Conservation (phyloP, 805 yeast species). For the Candida lessepsii region DNA sequence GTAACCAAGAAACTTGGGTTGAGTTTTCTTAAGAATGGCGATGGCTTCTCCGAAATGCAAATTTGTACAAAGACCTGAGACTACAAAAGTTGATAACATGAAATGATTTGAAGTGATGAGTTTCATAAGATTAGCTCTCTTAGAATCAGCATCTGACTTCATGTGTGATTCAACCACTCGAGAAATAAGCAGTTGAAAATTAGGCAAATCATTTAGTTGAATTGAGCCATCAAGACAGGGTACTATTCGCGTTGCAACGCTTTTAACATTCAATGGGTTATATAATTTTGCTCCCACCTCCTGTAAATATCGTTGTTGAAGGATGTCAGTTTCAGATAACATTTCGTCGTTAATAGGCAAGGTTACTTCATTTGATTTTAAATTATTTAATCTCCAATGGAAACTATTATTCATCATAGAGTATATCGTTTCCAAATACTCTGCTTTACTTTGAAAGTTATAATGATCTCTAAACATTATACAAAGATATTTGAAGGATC, state of each 20-base stretch:
- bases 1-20: slow-evolving; percentile 12
- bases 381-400: slow-evolving; percentile 24
- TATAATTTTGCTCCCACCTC: slow-evolving; percentile 12
- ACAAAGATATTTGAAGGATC: slow-evolving; percentile 21
- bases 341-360: slow-evolving; percentile 8
- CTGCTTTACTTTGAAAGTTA: slow-evolving; percentile 14
- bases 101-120: slow-evolving; percentile 26
- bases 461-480: slow-evolving; percentile 21
- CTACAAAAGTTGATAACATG: slow-evolving; percentile 25
- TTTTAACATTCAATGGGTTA: slow-evolving; percentile 24
- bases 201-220: slow-evolving; percentile 30
- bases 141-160: slow-evolving; percentile 11
- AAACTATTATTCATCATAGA: slow-evolving; percentile 11
- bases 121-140: slow-evolving; percentile 9
- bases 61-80: slow-evolving; percentile 25
- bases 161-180: slow-evolving; percentile 16
- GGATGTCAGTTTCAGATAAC: slow-evolving; percentile 12
- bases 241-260: slow-evolving; percentile 12
- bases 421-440: slow-evolving; percentile 6
- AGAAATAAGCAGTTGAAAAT: slow-evolving; percentile 23
- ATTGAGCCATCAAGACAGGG: slow-evolving; percentile 32
- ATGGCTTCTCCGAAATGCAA: slow-evolving; percentile 26
- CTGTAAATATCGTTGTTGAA: slow-evolving; percentile 10
- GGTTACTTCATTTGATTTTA: slow-evolving; percentile 17
- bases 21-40: slow-evolving; percentile 22